These are phyloP conservation scores for Phytophthora pistaciae DNA, from an alignment of 352 stramenopile species.

Conservation along the genomic window DNA sequence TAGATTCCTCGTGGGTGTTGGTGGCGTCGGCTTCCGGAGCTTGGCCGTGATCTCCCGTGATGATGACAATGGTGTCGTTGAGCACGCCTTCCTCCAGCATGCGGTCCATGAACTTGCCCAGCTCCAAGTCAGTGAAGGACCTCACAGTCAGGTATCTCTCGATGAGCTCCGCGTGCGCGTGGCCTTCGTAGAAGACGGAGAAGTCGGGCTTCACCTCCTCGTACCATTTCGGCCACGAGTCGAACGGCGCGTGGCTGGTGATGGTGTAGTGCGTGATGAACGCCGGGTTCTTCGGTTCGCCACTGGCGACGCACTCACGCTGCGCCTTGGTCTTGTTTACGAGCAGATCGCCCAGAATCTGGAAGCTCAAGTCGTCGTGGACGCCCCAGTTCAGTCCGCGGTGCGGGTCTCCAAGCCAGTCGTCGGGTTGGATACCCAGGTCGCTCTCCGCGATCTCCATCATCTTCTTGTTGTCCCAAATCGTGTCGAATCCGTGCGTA, in stretches of 20 bases:
- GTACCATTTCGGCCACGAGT: constrained; percentile 51
- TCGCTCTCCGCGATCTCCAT: constrained; percentile 43
- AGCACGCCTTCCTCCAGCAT: constrained; percentile 51
- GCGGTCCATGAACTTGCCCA: constrained; percentile 63
- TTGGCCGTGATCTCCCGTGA: constrained; percentile 63
- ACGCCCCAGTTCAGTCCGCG: constrained; percentile 48
- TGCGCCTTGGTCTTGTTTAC: constrained; percentile 54
- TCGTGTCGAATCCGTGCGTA: constrained; percentile 53
- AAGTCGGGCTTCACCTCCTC: constrained; percentile 45
- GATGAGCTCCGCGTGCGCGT: constrained; percentile 31
- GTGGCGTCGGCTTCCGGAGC: constrained; percentile 48
- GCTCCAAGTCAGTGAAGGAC: constrained; percentile 54
- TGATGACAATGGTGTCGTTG: constrained; percentile 64
- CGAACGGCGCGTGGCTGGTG: constrained; percentile 61
- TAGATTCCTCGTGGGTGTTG: constrained; percentile 44
- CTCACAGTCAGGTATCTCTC: constrained; percentile 50
- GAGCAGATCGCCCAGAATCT: constrained; percentile 57
- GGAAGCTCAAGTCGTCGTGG: constrained; percentile 58
- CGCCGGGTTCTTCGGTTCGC: constrained; percentile 44
- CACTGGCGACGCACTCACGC: constrained; percentile 19
- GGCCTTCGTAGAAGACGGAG: constrained; percentile 37
- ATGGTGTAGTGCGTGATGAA: constrained; percentile 73
- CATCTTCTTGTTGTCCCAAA: constrained; percentile 49
- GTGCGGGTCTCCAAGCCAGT: constrained; percentile 38
- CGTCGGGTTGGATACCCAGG: constrained; percentile 37